phyloP scores from a whole-genome alignment of 768 basidiomycete species.

The Dictyophora rubrovolvata region DNA sequence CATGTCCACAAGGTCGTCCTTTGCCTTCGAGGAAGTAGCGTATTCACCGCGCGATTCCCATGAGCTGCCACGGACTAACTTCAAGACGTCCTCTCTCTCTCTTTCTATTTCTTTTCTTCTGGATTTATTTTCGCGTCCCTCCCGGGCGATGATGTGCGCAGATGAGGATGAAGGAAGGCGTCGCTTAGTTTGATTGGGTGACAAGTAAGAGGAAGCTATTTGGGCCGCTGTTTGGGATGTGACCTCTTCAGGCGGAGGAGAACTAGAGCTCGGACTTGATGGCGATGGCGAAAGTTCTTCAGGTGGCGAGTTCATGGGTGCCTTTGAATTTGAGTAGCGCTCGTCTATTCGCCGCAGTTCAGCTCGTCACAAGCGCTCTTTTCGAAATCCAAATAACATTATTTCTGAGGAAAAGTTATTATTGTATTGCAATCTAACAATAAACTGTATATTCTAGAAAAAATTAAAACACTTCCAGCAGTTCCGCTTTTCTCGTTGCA shows the following conservation, averaged over 20 bases:
- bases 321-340: too few relatives aligned
- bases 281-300: constrained; percentile 9
- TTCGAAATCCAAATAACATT: too few relatives aligned
- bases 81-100: neutral
- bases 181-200: constrained; percentile 4
- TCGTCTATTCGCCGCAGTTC: too few relatives aligned
- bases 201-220: neutral
- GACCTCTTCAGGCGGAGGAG: constrained; percentile 5
- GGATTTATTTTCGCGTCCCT: constrained; percentile 6
- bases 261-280: constrained; percentile 7
- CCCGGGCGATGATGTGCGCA: neutral
- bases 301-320: constrained; percentile 9
- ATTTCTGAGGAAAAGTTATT: too few relatives aligned
- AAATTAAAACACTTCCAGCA: too few relatives aligned
- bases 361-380: too few relatives aligned
- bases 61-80: neutral
- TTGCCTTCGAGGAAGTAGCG: neutral
- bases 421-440: too few relatives aligned
- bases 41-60: neutral
- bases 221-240: neutral
- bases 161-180: constrained; percentile 4
- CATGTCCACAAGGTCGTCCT: constrained; percentile 7
- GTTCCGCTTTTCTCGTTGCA: too few relatives aligned
- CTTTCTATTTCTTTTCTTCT: neutral
- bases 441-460: too few relatives aligned